phyloP scores from a whole-genome alignment of 2,329 filamentous ascomycete species.

The Paecilomyces sp. region DNA sequence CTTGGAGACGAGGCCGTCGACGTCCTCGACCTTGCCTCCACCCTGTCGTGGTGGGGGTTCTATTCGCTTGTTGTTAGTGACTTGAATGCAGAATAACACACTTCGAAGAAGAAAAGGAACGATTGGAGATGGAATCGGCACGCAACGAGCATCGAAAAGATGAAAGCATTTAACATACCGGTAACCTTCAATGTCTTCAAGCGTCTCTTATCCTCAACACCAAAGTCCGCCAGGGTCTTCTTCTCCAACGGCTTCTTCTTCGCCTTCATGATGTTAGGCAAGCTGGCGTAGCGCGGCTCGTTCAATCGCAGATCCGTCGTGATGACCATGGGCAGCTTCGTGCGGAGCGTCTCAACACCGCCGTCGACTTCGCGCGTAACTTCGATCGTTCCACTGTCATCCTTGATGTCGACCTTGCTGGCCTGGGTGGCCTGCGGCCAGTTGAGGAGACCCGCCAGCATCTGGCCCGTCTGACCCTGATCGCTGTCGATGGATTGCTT shows the following conservation, averaged over 20 bases:
- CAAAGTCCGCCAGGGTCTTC: conserved; percentile 77
- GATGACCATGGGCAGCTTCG: conserved; percentile 84
- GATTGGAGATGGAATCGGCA: background rate
- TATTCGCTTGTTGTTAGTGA: conserved; percentile 21
- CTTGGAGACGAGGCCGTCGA: conserved; percentile 87
- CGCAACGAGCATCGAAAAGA: too few species aligned
- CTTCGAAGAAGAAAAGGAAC: conserved; percentile 2
- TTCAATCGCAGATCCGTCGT: conserved; percentile 94
- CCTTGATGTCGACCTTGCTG: conserved; percentile 68
- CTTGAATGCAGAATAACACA: background rate
- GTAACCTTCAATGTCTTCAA: conserved; percentile 87
- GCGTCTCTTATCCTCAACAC: conserved; percentile 64
- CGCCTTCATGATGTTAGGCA: conserved; percentile 99
- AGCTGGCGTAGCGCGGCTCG: conserved; percentile 85
- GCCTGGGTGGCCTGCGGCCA: conserved; percentile 97
- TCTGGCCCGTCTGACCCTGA: conserved; percentile 91
- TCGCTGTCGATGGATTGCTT: conserved; percentile 99
- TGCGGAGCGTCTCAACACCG: conserved; percentile 79
- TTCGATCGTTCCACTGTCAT: conserved; percentile 59
- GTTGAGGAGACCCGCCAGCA: conserved; percentile 84
- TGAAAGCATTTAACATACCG: conserved; percentile 43
- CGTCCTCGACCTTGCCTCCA: conserved; percentile 94
- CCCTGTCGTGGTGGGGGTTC: conserved; percentile 85
- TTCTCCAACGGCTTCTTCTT: conserved; percentile 99
- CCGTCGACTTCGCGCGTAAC: conserved; percentile 93